These are phyloP conservation scores for Xerocomellus dryophilus DNA, from an alignment of 768 basidiomycete genomes.

Conservation along the genomic window DNA sequence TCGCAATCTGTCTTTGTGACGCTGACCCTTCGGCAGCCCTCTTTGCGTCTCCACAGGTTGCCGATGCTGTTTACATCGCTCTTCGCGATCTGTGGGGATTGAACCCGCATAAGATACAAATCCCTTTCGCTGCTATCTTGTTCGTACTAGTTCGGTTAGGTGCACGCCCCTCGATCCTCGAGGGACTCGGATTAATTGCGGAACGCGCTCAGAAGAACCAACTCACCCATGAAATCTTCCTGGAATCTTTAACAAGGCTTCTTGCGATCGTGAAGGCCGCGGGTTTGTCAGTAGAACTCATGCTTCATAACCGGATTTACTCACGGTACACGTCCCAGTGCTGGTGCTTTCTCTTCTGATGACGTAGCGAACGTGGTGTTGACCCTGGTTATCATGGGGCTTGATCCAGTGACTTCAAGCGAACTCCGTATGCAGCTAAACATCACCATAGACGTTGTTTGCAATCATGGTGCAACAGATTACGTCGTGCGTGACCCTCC, in stretches of 20 bases:
- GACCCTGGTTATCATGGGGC: conserved; percentile 50
- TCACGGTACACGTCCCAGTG: conserved; percentile 24
- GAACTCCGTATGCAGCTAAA: conserved; percentile 48
- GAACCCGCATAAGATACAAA: conserved; percentile 19
- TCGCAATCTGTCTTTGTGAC: neutral
- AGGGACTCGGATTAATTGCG: conserved; percentile 33
- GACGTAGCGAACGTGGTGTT: conserved; percentile 51
- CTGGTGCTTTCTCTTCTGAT: conserved; percentile 32
- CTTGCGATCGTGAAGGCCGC: conserved; percentile 41
- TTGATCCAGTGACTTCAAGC: conserved; percentile 48
- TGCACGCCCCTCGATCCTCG: conserved; percentile 37
- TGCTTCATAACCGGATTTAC: neutral
- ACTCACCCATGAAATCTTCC: conserved; percentile 25
- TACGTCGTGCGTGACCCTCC: conserved; percentile 19
- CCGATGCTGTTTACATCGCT: conserved; percentile 31
- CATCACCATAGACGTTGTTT: conserved; percentile 46
- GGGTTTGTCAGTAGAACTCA: conserved; percentile 41
- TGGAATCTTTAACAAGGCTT: conserved; percentile 39
- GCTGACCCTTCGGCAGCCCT: conserved; percentile 17
- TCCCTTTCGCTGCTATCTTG: conserved; percentile 37
- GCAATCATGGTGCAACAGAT: conserved; percentile 37
- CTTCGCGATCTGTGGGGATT: conserved; percentile 35
- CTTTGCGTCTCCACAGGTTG: conserved; percentile 26
- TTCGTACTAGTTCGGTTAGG: conserved; percentile 44
- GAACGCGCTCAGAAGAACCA: conserved; percentile 5